Evolutionary conservation across 768 basidiomycete genomes (phyloP), one percentile per base, ranked within the genome.

Genomic region (Coprinopsis cinerea): DNA sequence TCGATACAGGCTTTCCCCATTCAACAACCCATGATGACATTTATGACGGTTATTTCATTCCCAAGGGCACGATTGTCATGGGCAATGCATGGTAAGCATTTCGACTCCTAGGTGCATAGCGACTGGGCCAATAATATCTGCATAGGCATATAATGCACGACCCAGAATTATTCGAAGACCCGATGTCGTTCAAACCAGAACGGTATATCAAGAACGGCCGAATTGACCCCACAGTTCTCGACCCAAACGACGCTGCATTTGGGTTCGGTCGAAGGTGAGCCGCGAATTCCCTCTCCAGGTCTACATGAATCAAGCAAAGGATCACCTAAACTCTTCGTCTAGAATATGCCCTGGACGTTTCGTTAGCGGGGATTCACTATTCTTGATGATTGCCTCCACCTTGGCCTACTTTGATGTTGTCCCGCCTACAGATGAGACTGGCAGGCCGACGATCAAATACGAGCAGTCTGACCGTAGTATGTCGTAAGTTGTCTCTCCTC

Each of bases 71-170:
- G 13, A 37, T 52, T 6, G 47, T 55, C 17, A 44, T 55, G 18
- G 46, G 30, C 10, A 44, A 54, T 42, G 37, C 9, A 27, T 45
- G 42, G 42, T 26, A 17, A 13, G 42, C 53, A 36, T 39, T 6
- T 25, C n/a, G 18, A 22, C 37, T 11, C 3, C 30, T n/a, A 15
- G 36, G 47, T 36, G 20, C n/a, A 17, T 15, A 15, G 23, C 17
- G 20, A 18, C 15, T 9, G 3, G 13, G 14, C 30, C 9, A 34
- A 9, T 9, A n/a, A 9, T 9, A 9, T 9, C 9, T n/a, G n/a
- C n/a, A 9, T 9, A 57, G 55, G 55, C 42, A 44, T 13, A 57
- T 57, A 32, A n/a, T 54, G 18, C 55, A 54, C 26, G 53, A 57
- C 17, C 46, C 55, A 11, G 49, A 54, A 26, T 23, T 44, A 2